These are phyloP conservation scores for Quercus aquifolioides DNA, from an alignment of 306 rosid species.

Conservation along the genomic window DNA sequence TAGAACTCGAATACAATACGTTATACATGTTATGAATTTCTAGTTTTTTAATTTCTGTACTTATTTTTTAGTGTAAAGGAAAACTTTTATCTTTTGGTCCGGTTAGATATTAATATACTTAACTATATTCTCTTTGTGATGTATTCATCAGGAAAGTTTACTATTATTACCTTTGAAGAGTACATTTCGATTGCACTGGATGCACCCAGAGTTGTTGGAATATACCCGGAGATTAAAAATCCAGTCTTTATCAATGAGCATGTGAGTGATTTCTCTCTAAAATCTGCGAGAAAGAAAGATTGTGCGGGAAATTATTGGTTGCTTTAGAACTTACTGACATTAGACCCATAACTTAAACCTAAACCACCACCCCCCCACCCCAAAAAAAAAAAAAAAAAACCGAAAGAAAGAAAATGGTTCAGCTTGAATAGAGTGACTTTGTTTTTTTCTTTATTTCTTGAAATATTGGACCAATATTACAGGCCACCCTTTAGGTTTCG, in stretches of 20 bases:
- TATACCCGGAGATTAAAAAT: slow-evolving; percentile 90
- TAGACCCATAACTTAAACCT: background rate
- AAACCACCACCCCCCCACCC: background rate
- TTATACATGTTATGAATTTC: background rate
- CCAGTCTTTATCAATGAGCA: slow-evolving; percentile 79
- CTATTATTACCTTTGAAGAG: slow-evolving; percentile 86
- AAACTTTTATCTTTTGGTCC: background rate
- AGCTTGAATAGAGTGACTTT: background rate
- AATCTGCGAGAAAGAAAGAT: slow-evolving; percentile 5
- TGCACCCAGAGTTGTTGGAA: slow-evolving; percentile 89
- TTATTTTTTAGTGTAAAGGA: background rate
- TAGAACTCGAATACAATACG: background rate
- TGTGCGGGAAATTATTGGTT: background rate
- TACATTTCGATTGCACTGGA: slow-evolving; percentile 78
- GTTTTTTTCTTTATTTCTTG: background rate
- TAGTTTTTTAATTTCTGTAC: background rate
- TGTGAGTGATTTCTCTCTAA: slow-evolving; percentile 54
- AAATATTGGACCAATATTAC: background rate
- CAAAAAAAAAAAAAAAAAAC: background rate
- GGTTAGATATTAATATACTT: background rate
- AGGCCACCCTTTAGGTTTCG: background rate
- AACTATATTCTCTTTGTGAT: slow-evolving; percentile 7
- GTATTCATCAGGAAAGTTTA: slow-evolving; percentile 61
- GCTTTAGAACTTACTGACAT: background rate
- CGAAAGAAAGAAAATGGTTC: background rate